Evolutionary conservation across 2,329 filamentous ascomycete genomes (phyloP).

Genomic region (Fusarium sambucinum): DNA sequence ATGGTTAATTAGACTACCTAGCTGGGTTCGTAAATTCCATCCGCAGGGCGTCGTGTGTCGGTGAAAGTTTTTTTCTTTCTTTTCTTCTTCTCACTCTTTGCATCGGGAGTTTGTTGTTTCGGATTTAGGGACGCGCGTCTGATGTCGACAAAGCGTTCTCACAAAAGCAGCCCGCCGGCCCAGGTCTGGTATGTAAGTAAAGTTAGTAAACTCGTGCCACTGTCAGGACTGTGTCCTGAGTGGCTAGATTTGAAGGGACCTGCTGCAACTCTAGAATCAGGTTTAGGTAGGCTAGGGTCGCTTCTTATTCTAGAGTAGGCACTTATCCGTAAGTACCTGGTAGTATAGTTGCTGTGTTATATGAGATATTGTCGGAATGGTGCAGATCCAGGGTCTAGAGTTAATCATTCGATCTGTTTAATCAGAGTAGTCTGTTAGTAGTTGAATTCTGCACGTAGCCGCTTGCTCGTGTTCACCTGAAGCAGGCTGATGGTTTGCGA

Average conservation of each 20-base stretch:
- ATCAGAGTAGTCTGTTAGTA: not conserved
- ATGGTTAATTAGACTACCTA: slow-evolving; percentile 8
- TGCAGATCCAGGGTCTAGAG: slow-evolving; percentile 6
- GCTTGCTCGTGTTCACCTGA: slow-evolving; percentile 43
- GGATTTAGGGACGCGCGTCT: slow-evolving; percentile 40
- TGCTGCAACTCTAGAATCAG: slow-evolving; percentile 17
- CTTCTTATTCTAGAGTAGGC: not conserved
- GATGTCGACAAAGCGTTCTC: slow-evolving; percentile 29
- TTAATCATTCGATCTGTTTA: not conserved
- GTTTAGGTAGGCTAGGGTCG: slow-evolving; percentile 12
- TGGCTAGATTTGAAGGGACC: slow-evolving; percentile 17
- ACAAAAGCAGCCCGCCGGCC: slow-evolving; percentile 27
- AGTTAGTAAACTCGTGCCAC: slow-evolving; percentile 44
- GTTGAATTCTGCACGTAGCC: slow-evolving; percentile 12
- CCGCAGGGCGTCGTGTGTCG: slow-evolving; percentile 13
- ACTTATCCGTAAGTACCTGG: not conserved
- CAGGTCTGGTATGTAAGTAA: slow-evolving; percentile 43
- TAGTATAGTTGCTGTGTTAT: not conserved
- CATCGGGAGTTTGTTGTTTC: slow-evolving; percentile 37
- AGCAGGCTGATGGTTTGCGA: slow-evolving; percentile 35
- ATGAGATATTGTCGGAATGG: not conserved
- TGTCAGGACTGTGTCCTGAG: slow-evolving; percentile 23
- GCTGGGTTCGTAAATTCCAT: slow-evolving; percentile 1
- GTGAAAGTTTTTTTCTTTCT: slow-evolving; percentile 1
- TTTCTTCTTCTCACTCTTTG: not conserved